Base-by-base conservation (phyloP, 495 filamentous ascomycete species). In the Sphaerosporella brunnea region DNA sequence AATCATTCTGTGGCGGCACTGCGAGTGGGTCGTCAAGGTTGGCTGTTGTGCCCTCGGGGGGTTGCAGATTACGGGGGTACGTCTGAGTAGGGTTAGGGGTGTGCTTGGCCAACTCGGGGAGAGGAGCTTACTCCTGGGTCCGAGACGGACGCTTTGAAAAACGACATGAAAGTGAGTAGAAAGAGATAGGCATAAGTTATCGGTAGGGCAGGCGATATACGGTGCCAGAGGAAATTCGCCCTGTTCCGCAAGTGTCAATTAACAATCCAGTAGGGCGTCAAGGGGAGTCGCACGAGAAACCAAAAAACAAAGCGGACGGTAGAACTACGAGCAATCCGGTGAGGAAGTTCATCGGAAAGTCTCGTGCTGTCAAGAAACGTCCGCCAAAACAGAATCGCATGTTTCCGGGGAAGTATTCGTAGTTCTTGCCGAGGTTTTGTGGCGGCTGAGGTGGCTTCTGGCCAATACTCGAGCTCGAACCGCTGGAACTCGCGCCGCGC, bases 401-500 rank as follows among this genome's bases (percentile, higher is more conserved):
- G 52, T 94, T 95, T 32, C 92, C 90, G 30, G 77, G 70, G 56
- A 93, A 94, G 64, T 94, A 93, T 62, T 96, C 73, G 62, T 82
- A 82, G 56, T 94, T 94, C 50, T 70, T 75, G 36, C 79, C 82
- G 30, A 73, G 54, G 11, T 61, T 66, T 35, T 36, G 44, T 10
- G n/a, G 19, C 26, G 16, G 44, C 16, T 13, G 36, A 11, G 10
- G 32, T 41, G 7, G 5, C 15, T 40, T 48, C 23, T 34, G 8
- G 8, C 20, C 18, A 11, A 43, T 46, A 19, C 43, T 46, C 13
- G 30, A 36, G 24, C 51, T 55, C 55, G 51, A 62, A 37, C 36
- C 55, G 51, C 44, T 60, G 18, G 56, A 49, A 18, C 39, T 43
- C 19, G 45, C 47, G 15, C 43, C 26, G 7, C 25, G 11, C 28